Conservation (phyloP, 139 green algal genomes). For the Deuterostichococcus epilithicus region DNA sequence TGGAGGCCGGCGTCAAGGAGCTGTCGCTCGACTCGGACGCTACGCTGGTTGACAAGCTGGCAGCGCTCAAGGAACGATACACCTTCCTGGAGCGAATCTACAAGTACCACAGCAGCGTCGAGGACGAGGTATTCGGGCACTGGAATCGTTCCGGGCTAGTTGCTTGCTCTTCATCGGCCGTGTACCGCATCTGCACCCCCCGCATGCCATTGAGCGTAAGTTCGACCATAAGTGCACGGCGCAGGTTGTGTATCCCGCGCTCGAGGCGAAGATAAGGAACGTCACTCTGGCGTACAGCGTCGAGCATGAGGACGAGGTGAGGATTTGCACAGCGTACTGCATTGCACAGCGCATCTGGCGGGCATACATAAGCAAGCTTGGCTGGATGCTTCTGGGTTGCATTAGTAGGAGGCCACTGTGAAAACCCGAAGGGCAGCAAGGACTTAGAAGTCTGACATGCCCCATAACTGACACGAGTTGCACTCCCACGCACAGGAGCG, state of each 20-base stretch:
- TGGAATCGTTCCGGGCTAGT: not conserved
- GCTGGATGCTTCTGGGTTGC: conserved; percentile 1
- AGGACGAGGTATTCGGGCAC: conserved; percentile 75
- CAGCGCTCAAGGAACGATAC: conserved; percentile 58
- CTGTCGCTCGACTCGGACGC: conserved; percentile 36
- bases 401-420: conserved; percentile 12
- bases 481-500: conserved; percentile 71
- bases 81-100: conserved; percentile 83
- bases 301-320: conserved; percentile 87
- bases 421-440: not conserved
- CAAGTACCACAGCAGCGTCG: conserved; percentile 86
- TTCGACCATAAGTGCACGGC: not conserved
- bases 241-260: conserved; percentile 86
- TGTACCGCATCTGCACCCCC: too few relatives aligned
- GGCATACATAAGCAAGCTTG: not conserved
- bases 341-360: not conserved
- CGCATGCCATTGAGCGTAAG: too few relatives aligned
- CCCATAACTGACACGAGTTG: too few relatives aligned
- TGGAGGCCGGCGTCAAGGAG: conserved; percentile 39
- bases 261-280: conserved; percentile 88
- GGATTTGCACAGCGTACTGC: not conserved
- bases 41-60: conserved; percentile 26
- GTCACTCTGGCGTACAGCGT: conserved; percentile 83
- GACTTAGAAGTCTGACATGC: not conserved
- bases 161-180: too few relatives aligned